These are phyloP conservation scores for Lecanicillium sp. DNA, from an alignment of 2,329 filamentous ascomycete genomes.

Conservation along the genomic window DNA sequence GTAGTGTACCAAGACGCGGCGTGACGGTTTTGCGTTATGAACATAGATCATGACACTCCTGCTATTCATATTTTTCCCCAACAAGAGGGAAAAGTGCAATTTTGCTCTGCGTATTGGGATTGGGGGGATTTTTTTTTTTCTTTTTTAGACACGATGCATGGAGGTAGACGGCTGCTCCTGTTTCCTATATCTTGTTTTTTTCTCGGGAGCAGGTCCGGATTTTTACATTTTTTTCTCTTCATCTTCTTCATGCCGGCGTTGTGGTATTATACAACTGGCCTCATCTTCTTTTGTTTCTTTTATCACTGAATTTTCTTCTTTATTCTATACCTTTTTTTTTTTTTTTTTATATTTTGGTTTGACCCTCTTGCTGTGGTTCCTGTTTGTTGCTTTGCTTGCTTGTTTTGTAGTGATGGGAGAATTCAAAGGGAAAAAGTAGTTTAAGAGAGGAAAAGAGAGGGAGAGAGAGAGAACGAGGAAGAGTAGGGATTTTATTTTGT, in stretches of 20 bases:
- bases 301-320: constrained; percentile 1
- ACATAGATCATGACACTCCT: too few species aligned
- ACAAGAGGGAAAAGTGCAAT: too few species aligned
- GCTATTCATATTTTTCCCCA: too few species aligned
- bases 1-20: constrained; percentile 13
- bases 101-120: too few species aligned
- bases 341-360: not conserved
- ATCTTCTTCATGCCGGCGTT: constrained; percentile 8
- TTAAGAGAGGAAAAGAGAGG: too few species aligned
- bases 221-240: constrained; percentile 3
- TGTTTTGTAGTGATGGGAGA: not conserved
- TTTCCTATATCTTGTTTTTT: constrained; percentile 15
- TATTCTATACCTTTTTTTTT: not conserved
- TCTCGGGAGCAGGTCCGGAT: not conserved
- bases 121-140: not conserved
- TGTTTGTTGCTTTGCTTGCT: not conserved
- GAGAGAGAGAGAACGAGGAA: too few species aligned
- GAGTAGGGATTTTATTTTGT: too few species aligned
- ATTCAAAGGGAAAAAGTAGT: too few species aligned
- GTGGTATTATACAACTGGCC: constrained; percentile 3
- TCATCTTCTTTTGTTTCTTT: not conserved
- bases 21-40: too few species aligned
- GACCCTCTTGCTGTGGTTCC: not conserved
- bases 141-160: constrained; percentile 8
- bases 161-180: not conserved